phyloP scores from a whole-genome alignment of 495 filamentous ascomycete species.

The Oidiodendron maius region DNA sequence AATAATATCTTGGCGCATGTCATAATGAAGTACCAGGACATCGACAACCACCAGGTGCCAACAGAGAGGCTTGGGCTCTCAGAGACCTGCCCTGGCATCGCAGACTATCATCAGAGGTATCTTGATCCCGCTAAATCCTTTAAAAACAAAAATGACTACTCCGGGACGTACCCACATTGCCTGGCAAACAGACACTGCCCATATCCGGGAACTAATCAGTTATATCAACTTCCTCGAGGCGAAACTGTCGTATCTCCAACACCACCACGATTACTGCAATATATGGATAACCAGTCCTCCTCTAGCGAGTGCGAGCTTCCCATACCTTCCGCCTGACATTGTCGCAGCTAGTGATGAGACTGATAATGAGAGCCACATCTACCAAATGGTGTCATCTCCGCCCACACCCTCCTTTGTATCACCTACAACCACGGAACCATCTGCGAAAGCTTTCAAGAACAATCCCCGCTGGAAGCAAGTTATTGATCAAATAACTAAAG shows the following conservation, averaged over 20 bases:
- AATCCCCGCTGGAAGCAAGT: constrained; percentile 8
- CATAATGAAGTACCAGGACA: no score
- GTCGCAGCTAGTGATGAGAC: neutral
- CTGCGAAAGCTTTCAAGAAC: neutral
- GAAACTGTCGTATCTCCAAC: constrained; percentile 3
- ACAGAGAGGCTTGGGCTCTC: no score
- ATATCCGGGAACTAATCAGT: constrained; percentile 2
- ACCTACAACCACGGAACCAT: neutral
- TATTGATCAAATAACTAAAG: constrained; percentile 19
- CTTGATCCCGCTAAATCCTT: neutral
- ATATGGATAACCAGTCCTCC: neutral
- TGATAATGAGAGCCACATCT: no score
- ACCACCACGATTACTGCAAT: constrained; percentile 1
- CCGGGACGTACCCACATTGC: constrained; percentile 5
- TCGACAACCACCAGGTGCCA: no score
- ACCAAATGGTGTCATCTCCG: no score
- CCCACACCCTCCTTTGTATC: no score
- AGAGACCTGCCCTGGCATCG: no score
- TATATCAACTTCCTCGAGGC: constrained; percentile 5
- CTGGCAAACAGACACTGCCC: constrained; percentile 2
- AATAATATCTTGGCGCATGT: no score
- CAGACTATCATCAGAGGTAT: no score
- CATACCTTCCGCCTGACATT: constrained; percentile 1
- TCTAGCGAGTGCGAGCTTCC: neutral
- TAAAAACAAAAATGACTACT: constrained; percentile 3